These are phyloP conservation scores for Amphicarpaea edgeworthii DNA, from an alignment of 306 rosid species.

Conservation along the genomic window DNA sequence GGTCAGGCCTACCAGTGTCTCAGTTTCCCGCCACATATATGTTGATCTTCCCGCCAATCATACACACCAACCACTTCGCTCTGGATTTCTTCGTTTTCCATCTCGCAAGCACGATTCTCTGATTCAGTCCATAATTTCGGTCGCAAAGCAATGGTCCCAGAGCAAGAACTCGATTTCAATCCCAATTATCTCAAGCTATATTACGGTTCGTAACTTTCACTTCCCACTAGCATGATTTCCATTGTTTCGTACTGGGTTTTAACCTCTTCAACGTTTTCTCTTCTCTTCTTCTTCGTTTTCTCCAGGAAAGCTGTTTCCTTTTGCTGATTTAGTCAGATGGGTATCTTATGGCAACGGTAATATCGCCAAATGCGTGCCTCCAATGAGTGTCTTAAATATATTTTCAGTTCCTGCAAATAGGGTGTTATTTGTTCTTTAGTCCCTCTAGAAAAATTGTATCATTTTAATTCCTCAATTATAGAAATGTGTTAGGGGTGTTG, in stretches of 20 bases:
- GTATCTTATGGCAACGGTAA: slow-evolving; percentile 87
- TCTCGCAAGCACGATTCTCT: not conserved
- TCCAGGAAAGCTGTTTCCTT: slow-evolving; percentile 86
- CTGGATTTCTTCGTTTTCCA: not conserved
- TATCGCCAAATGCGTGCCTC: not conserved
- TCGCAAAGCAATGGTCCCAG: slow-evolving; percentile 7
- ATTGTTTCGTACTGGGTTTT: not conserved
- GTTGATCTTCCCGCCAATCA: slow-evolving; percentile 29
- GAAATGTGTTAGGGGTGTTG: not conserved
- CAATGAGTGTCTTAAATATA: not conserved
- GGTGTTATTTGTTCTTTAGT: not conserved
- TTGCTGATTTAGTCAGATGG: slow-evolving; percentile 77
- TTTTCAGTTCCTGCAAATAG: not conserved
- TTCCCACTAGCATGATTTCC: not conserved
- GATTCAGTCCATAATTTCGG: not conserved
- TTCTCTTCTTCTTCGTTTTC: not conserved
- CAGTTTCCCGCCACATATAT: not conserved
- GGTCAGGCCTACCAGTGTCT: not conserved
- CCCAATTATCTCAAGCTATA: slow-evolving; percentile 56
- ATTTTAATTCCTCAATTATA: not conserved
- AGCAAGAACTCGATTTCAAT: slow-evolving; percentile 37
- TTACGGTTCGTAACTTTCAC: slow-evolving; percentile 56
- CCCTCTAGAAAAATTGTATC: not conserved
- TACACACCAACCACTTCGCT: not conserved
- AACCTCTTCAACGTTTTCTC: not conserved